Conservation (phyloP, 2,329 filamentous ascomycete genomes). For the Pseudopyrenochaeta lycopersici region DNA sequence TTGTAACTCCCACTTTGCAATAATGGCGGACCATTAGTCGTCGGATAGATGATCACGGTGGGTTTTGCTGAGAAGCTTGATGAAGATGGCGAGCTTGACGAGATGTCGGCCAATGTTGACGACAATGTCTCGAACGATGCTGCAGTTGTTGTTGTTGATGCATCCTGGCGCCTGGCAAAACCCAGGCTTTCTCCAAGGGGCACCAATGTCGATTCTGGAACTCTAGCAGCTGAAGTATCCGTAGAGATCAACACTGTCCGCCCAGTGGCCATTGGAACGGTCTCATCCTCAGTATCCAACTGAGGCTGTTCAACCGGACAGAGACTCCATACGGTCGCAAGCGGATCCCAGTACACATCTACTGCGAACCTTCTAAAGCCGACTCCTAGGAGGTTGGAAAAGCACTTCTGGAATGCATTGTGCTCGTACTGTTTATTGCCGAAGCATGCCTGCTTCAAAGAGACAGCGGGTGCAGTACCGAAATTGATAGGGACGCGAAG, state of each 20-base stretch:
- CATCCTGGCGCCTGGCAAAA: constrained; percentile 19
- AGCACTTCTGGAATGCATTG: constrained; percentile 61
- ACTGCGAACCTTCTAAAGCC: constrained; percentile 67
- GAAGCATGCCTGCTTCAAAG: constrained; percentile 68
- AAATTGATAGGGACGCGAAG: constrained; percentile 70
- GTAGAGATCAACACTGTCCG: constrained; percentile 23
- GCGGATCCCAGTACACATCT: constrained; percentile 71
- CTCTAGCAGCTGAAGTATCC: constrained; percentile 21
- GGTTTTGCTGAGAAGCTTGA: constrained; percentile 18
- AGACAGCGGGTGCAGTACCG: constrained; percentile 65
- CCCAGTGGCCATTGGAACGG: constrained; percentile 16
- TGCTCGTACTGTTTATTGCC: constrained; percentile 62
- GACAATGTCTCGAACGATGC: constrained; percentile 2
- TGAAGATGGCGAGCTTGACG: constrained; percentile 10
- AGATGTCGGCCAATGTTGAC: constrained; percentile 1
- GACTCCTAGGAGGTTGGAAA: constrained; percentile 69
- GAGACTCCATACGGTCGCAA: constrained; percentile 64
- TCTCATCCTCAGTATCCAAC: constrained; percentile 13
- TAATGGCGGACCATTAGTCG: constrained; percentile 39
- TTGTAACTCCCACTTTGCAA: constrained; percentile 61
- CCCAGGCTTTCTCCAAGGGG: constrained; percentile 2
- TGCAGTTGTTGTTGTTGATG: constrained; percentile 11
- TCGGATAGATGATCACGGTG: constrained; percentile 25
- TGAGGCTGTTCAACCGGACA: constrained; percentile 66
- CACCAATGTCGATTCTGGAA: constrained; percentile 22